Base-by-base conservation (phyloP, 2,329 filamentous ascomycete species). In the Paraconiothyrium sp. region DNA sequence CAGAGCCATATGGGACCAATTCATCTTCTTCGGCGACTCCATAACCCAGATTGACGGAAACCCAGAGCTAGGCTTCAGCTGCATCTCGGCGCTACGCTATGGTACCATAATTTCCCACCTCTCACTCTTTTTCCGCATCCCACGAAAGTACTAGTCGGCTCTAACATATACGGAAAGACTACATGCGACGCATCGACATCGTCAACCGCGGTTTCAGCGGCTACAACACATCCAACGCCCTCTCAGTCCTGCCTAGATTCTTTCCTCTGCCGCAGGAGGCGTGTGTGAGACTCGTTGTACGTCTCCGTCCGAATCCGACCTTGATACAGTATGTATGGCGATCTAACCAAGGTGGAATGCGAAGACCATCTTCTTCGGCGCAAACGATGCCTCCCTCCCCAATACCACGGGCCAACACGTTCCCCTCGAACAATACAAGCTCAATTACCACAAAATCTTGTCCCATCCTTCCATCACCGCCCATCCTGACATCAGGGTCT, bases 361-460 rank as follows among this genome's bases (percentile, higher is more conserved):
- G 7, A 16, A 64, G 59, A 54, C 41, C 3, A 37, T 64, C 30
- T 63, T 65, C 48, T 63, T 65, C 24, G 60, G 61, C 20, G 58
- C 63, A 24, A 65, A 65, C 56, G 61, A 65, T 20, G 57, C 57
- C 34, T 61, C 52, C 10, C 37, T 63, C 11, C 56, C 60, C 14
- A 34, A 63, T 16, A 63, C 63, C 1, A 63, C 60, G 32, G 61
- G 58, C 30, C 63, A 63, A 39, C 60, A 63, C 24, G 47, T 61
- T 9, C 58, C 63, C 11, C 43, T 63, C 3, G 44, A 48, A 22
- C 34, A 44, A 0, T 63, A 56, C 51, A 44, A 51, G n/a, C 39
- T 56, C 14, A 63, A 61, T 9, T 30, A 61, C 14, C 46, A 59
- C 8, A 41, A 39, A 14, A 51, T 63, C 2, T 10, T 59, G 35